These are phyloP conservation scores for Fulvia fulva DNA, from an alignment of 2,329 filamentous ascomycete species.

Conservation along the genomic window DNA sequence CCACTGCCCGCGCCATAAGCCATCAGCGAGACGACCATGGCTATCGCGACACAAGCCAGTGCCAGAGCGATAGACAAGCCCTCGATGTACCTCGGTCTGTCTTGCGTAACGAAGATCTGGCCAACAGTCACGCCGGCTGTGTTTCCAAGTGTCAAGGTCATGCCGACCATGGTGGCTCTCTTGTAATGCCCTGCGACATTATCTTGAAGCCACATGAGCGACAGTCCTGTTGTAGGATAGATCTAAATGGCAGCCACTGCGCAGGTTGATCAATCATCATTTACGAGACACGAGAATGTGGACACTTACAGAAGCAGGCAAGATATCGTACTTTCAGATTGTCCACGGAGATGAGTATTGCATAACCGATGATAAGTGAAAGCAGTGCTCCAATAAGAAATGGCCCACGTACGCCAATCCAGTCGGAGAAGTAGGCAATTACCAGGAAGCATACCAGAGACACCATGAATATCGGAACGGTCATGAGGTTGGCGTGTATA, in stretches of 20 bases:
- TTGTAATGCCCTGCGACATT: conserved; percentile 11
- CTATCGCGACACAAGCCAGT: conserved; percentile 5
- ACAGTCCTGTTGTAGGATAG: conserved; percentile 9
- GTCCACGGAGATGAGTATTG: conserved; percentile 7
- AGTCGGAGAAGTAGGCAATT: conserved; percentile 5
- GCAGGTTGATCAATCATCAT: neutral
- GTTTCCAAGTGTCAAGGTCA: conserved; percentile 11
- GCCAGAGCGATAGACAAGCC: conserved; percentile 10
- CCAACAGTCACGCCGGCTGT: conserved; percentile 11
- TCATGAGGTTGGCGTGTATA: conserved; percentile 8
- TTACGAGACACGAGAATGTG: neutral
- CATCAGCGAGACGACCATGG: conserved; percentile 9
- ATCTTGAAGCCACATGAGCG: conserved; percentile 13
- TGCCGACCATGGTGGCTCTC: conserved; percentile 10
- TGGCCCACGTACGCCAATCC: conserved; percentile 2
- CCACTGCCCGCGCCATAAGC: neutral
- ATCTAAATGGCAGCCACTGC: conserved; percentile 10
- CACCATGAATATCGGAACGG: conserved; percentile 6
- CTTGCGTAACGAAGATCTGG: conserved; percentile 6
- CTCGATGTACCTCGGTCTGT: conserved; percentile 10
- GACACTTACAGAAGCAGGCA: conserved; percentile 7
- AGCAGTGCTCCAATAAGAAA: conserved; percentile 6
- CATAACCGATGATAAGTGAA: conserved; percentile 8
- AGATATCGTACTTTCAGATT: conserved; percentile 7
- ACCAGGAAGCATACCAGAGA: conserved; percentile 4